phyloP scores from a whole-genome alignment of 2,329 filamentous ascomycete species.

The Cladophialophora carrionii region DNA sequence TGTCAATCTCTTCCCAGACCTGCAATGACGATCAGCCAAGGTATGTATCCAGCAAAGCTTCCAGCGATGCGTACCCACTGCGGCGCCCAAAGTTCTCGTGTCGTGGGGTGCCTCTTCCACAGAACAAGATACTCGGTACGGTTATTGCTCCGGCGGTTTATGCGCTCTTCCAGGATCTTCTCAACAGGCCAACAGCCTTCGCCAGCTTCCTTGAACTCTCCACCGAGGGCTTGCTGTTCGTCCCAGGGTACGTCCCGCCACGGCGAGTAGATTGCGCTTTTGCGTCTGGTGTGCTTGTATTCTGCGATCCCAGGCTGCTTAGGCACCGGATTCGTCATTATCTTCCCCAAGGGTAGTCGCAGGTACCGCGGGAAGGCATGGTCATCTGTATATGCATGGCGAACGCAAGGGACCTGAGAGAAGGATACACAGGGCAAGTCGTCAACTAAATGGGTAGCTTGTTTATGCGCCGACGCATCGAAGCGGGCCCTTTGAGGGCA shows the following conservation, averaged over 20 bases:
- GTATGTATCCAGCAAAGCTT: background rate
- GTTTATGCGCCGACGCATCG: background rate
- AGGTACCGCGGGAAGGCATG: conserved; percentile 23
- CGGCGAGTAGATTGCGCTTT: conserved; percentile 19
- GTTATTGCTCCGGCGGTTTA: conserved; percentile 18
- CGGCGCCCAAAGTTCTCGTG: conserved; percentile 33
- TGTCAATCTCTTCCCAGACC: background rate
- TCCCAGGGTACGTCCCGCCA: conserved; percentile 24
- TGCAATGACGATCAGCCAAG: background rate
- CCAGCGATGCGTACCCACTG: conserved; percentile 29
- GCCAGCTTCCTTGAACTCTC: conserved; percentile 20
- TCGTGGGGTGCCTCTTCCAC: conserved; percentile 35
- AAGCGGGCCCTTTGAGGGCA: background rate
- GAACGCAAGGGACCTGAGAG: background rate
- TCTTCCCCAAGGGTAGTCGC: conserved; percentile 23
- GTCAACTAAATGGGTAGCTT: conserved; percentile 4
- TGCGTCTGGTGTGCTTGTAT: conserved; percentile 29
- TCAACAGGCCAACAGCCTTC: conserved; percentile 29
- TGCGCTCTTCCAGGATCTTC: conserved; percentile 45
- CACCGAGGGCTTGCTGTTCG: conserved; percentile 28
- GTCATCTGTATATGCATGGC: conserved; percentile 24
- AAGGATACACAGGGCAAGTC: background rate
- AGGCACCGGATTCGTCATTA: conserved; percentile 31
- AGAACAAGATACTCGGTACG: conserved; percentile 32
- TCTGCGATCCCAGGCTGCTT: conserved; percentile 8